Percentiles rank a stretch among this genome's conserved stretches.
Evolutionary conservation across 177 flowering plant species (phyloP).

Genomic region (Vitis hybrid): DNA sequence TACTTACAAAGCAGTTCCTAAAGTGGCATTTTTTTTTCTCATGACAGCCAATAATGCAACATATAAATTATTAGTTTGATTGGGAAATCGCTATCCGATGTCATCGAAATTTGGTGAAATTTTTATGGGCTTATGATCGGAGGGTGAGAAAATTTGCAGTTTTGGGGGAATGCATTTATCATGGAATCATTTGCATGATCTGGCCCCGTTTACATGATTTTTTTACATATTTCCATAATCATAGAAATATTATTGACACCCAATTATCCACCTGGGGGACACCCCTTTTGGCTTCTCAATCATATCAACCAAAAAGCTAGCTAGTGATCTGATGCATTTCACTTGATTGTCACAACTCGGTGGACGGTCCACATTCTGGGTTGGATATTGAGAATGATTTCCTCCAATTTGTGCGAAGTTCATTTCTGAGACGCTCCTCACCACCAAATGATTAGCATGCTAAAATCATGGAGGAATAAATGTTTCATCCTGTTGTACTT

Average conservation of each 20-base stretch:
- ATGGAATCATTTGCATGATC: slow-evolving; percentile 24
- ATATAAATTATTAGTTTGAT: background rate
- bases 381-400: too few relatives aligned
- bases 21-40: slow-evolving; percentile 15
- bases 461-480: too few relatives aligned
- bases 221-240: slow-evolving; percentile 16
- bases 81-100: background rate
- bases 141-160: slow-evolving; percentile 3
- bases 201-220: slow-evolving; percentile 3
- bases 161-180: slow-evolving; percentile 17
- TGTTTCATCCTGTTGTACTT: too few relatives aligned
- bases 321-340: slow-evolving; percentile 10
- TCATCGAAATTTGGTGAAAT: slow-evolving; percentile 15
- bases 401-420: background rate
- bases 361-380: background rate
- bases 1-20: slow-evolving; percentile 23
- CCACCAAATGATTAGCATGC: too few relatives aligned
- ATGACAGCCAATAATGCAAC: slow-evolving; percentile 22
- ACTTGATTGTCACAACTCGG: slow-evolving; percentile 5
- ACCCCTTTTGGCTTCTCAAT: slow-evolving; percentile 27
- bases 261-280: slow-evolving; percentile 30
- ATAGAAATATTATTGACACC: slow-evolving; percentile 37
- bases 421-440: too few relatives aligned
- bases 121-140: slow-evolving; percentile 1
- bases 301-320: slow-evolving; percentile 35